These are phyloP conservation scores for Leccinum truebloodii DNA, from an alignment of 768 basidiomycete genomes.

Conservation along the genomic window DNA sequence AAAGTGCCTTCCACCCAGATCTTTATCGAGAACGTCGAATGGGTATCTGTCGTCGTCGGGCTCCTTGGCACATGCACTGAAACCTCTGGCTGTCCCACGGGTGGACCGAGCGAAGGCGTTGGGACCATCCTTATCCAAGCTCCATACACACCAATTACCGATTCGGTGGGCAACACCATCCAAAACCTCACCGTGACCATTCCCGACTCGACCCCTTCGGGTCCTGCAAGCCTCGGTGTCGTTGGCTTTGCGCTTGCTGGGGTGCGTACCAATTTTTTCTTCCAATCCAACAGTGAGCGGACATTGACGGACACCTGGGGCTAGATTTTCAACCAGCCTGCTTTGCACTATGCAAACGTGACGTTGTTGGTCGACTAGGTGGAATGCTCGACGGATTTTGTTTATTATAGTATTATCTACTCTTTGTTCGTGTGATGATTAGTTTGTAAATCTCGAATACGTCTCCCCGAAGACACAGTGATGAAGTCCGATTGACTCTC, in stretches of 20 bases:
- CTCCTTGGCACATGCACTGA: background rate
- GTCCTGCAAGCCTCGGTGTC: background rate
- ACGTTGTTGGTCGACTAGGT: constrained; percentile 1
- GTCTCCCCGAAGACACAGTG: background rate
- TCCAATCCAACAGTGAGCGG: background rate
- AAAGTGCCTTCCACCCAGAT: background rate
- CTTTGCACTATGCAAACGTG: background rate
- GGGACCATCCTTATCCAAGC: background rate
- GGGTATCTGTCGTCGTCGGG: background rate
- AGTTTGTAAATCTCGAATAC: background rate
- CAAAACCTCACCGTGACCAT: background rate
- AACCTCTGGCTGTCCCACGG: background rate
- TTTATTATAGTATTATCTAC: background rate
- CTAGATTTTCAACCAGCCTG: background rate
- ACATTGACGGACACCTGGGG: background rate
- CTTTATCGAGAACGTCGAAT: background rate
- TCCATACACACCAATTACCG: background rate
- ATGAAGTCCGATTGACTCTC: background rate
- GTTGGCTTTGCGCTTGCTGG: background rate
- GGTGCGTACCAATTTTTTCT: background rate
- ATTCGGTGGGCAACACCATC: background rate
- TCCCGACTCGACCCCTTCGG: background rate
- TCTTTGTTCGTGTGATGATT: background rate
- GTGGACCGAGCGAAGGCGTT: background rate
- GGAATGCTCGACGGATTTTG: background rate